phyloP scores from a whole-genome alignment of 805 yeast species.

The Kodamaea nitidulidarum region DNA sequence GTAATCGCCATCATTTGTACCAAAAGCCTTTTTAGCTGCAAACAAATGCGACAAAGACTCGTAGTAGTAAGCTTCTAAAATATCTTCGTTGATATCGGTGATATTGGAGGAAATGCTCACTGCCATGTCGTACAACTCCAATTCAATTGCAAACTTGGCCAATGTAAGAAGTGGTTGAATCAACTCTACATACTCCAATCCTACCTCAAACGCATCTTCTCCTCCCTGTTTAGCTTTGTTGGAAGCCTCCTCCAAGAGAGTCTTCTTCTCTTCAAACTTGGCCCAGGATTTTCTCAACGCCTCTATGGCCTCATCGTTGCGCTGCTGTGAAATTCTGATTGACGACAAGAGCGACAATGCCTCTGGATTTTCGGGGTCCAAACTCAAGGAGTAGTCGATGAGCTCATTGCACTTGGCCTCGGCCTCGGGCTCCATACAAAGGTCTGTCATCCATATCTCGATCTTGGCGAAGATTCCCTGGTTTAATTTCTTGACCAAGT shows the following conservation, averaged over 20 bases:
- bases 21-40: slow-evolving; percentile 25
- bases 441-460: slow-evolving; percentile 97
- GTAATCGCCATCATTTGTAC: slow-evolving; percentile 37
- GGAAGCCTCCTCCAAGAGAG: slow-evolving; percentile 41
- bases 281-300: slow-evolving; percentile 73
- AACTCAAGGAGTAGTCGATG: slow-evolving; percentile 57
- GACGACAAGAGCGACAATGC: slow-evolving; percentile 80
- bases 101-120: slow-evolving; percentile 59
- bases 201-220: slow-evolving; percentile 39
- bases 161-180: slow-evolving; percentile 72
- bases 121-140: slow-evolving; percentile 66
- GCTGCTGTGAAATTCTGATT: slow-evolving; percentile 83
- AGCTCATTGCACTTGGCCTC: slow-evolving; percentile 73
- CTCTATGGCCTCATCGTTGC: slow-evolving; percentile 63
- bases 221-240: slow-evolving; percentile 11
- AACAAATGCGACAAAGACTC: slow-evolving; percentile 73
- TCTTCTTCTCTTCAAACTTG: slow-evolving; percentile 53
- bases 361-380: slow-evolving; percentile 67
- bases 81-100: slow-evolving; percentile 79
- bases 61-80: slow-evolving; percentile 75
- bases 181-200: slow-evolving; percentile 56
- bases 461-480: slow-evolving; percentile 81
- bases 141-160: slow-evolving; percentile 72
- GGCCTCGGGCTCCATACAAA: slow-evolving; percentile 91
- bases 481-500: slow-evolving; percentile 55